Percentiles rank a stretch among this genome's conserved stretches.
phyloP scores from a whole-genome alignment of 345 rosid genomes.

The Noccaea caerulescens region DNA sequence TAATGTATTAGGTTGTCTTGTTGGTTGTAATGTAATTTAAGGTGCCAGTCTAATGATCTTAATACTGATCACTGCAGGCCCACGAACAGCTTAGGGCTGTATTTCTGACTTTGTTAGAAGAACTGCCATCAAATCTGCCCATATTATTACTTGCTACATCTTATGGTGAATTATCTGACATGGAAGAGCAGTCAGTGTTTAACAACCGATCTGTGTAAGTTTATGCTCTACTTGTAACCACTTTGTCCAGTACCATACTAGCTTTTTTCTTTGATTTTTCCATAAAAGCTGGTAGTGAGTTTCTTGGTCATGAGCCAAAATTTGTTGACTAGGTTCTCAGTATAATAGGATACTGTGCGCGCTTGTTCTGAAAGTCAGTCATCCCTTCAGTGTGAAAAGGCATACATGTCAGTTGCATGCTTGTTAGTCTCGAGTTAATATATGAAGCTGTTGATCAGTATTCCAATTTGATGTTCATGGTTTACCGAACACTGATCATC shows the following conservation, averaged over 20 bases:
- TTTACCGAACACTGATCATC: slow-evolving; percentile 7
- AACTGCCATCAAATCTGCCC: slow-evolving; percentile 85
- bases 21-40: slow-evolving; percentile 21
- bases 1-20: slow-evolving; percentile 6
- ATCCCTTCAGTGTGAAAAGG: slow-evolving; percentile 10
- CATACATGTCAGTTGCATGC: slow-evolving; percentile 17
- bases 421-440: slow-evolving; percentile 19
- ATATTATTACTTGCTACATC: slow-evolving; percentile 85
- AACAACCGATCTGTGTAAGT: slow-evolving; percentile 79
- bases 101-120: slow-evolving; percentile 86
- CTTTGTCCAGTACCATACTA: not conserved
- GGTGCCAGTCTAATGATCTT: slow-evolving; percentile 34
- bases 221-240: slow-evolving; percentile 21
- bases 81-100: slow-evolving; percentile 96
- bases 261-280: slow-evolving; percentile 20
- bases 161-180: slow-evolving; percentile 54
- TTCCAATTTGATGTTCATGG: slow-evolving; percentile 22
- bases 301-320: not conserved
- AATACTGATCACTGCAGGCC: slow-evolving; percentile 64
- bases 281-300: slow-evolving; percentile 5
- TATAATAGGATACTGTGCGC: not conserved
- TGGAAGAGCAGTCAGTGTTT: slow-evolving; percentile 68
- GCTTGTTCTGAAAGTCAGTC: slow-evolving; percentile 6
- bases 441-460: slow-evolving; percentile 20
- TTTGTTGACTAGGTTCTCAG: slow-evolving; percentile 10